phyloP scores from a whole-genome alignment of 345 rosid genomes.

The Citrus australasica region DNA sequence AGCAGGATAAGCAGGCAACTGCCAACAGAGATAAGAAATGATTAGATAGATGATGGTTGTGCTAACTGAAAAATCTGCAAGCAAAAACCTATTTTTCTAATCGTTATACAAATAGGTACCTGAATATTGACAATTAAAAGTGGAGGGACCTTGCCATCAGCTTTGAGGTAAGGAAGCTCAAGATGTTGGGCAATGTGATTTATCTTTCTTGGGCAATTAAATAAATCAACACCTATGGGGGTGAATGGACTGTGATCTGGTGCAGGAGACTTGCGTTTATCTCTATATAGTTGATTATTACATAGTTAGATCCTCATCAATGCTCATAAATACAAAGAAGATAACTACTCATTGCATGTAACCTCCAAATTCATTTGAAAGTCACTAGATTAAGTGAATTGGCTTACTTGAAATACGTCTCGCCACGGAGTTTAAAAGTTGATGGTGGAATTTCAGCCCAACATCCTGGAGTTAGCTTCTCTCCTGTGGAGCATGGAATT shows the following conservation, averaged over 20 bases:
- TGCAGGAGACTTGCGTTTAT: slow-evolving; percentile 74
- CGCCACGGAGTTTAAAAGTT: slow-evolving; percentile 60
- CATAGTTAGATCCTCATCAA: not conserved
- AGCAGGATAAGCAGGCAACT: slow-evolving; percentile 95
- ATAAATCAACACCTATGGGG: slow-evolving; percentile 81
- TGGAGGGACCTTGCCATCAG: slow-evolving; percentile 63
- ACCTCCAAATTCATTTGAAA: not conserved
- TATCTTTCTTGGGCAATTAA: slow-evolving; percentile 70
- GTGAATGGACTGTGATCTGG: slow-evolving; percentile 54
- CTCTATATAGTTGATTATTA: slow-evolving; percentile 45
- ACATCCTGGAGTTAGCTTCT: slow-evolving; percentile 44
- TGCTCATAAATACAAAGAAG: slow-evolving; percentile 1
- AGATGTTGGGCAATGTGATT: slow-evolving; percentile 89
- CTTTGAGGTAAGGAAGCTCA: slow-evolving; percentile 72
- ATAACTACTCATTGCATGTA: not conserved
- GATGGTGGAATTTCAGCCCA: slow-evolving; percentile 77
- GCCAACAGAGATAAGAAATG: slow-evolving; percentile 17
- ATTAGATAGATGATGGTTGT: not conserved
- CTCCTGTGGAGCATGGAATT: slow-evolving; percentile 40
- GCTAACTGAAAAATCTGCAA: not conserved
- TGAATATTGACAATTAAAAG: slow-evolving; percentile 92
- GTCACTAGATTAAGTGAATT: not conserved
- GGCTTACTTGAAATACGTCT: slow-evolving; percentile 65
- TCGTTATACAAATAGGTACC: slow-evolving; percentile 33
- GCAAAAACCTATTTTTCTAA: not conserved